A percentile compares a stretch with the other conserved stretches of the same genome.
These are phyloP conservation scores for Sistotremastrum niveocremeum DNA, from an alignment of 768 basidiomycete genomes.

Conservation along the genomic window DNA sequence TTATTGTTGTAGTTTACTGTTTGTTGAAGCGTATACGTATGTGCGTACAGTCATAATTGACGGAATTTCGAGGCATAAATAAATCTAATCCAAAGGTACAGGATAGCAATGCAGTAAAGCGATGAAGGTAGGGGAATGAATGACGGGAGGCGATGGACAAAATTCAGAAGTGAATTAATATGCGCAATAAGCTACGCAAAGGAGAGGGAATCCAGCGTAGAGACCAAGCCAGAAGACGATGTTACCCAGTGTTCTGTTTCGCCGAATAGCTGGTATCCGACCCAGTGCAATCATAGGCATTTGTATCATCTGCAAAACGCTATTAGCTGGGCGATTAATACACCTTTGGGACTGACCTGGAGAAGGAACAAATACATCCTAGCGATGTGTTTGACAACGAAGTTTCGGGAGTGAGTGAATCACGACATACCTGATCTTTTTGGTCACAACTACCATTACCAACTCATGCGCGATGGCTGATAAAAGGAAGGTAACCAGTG, in stretches of 20 bases:
- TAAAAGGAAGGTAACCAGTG: slow-evolving; percentile 85
- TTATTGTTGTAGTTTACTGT: too few species aligned
- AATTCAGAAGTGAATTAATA: slow-evolving; percentile 20
- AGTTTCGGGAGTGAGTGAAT: neutral
- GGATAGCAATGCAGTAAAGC: too few species aligned
- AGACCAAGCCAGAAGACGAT: slow-evolving; percentile 91
- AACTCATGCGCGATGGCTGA: slow-evolving; percentile 87
- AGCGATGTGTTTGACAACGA: neutral
- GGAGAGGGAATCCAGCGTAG: slow-evolving; percentile 82
- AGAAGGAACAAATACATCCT: slow-evolving; percentile 81
- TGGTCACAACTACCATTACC: slow-evolving; percentile 91
- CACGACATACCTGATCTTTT: slow-evolving; percentile 70
- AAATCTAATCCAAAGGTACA: too few species aligned
- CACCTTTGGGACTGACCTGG: slow-evolving; percentile 30
- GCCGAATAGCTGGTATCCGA: slow-evolving; percentile 60
- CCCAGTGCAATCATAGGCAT: slow-evolving; percentile 82
- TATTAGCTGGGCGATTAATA: neutral
- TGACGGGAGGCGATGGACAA: too few species aligned
- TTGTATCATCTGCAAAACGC: slow-evolving; percentile 54
- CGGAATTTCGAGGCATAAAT: too few species aligned
- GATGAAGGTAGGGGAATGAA: too few species aligned
- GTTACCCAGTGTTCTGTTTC: slow-evolving; percentile 72
- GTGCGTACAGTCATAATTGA: too few species aligned
- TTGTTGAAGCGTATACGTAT: too few species aligned
- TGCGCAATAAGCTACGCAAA: slow-evolving; percentile 66